These are phyloP conservation scores for Phialophora tarda DNA, from an alignment of 2,329 filamentous ascomycete species.

Conservation along the genomic window DNA sequence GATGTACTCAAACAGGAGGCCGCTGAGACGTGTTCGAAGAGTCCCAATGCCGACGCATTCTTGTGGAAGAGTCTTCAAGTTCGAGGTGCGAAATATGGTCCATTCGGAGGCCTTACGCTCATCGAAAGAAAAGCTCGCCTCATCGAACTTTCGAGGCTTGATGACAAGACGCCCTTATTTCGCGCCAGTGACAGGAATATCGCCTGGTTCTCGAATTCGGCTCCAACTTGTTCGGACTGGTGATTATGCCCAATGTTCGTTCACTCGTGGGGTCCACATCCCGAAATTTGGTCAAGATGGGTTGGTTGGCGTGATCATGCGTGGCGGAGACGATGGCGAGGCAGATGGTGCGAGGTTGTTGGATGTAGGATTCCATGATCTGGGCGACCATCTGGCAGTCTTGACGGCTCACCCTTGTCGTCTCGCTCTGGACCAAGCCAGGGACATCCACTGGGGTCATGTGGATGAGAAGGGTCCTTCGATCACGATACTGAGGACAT, in stretches of 20 bases:
- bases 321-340: conserved; percentile 42
- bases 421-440: neutral
- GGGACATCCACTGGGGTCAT: neutral
- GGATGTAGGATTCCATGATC: neutral
- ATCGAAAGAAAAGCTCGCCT: neutral
- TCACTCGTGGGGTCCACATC: conserved; percentile 19
- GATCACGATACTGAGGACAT: neutral
- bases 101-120: neutral
- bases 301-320: conserved; percentile 51
- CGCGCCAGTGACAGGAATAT: neutral
- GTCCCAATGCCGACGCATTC: neutral
- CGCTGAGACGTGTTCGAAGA: neutral
- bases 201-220: neutral
- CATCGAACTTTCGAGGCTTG: neutral
- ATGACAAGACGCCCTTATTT: neutral
- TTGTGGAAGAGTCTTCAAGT: neutral
- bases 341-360: neutral
- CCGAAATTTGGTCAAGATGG: conserved; percentile 47
- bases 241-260: conserved; percentile 29
- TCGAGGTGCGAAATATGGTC: neutral
- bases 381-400: neutral
- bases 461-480: neutral
- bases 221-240: conserved; percentile 9
- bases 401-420: neutral
- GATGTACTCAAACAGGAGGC: neutral